A percentile compares a stretch with the other conserved stretches of the same genome.
Conservation (phyloP, 495 filamentous ascomycete genomes). For the Neurospora pannonica region DNA sequence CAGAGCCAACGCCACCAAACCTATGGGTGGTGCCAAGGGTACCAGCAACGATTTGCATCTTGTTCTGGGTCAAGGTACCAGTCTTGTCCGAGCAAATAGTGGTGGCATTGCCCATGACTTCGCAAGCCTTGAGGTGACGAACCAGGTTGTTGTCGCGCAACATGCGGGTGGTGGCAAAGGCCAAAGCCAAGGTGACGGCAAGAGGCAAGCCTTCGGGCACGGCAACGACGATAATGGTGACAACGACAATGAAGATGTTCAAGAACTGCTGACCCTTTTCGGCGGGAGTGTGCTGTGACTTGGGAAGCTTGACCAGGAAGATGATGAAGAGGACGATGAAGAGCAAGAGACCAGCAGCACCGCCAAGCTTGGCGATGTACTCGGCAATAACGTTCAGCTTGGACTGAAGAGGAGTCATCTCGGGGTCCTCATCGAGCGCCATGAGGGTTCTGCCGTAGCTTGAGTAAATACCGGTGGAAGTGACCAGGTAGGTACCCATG, state of each 20-base stretch:
- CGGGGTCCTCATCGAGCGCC: conserved; percentile 79
- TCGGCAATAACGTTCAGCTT: conserved; percentile 88
- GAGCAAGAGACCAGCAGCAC: conserved; percentile 70
- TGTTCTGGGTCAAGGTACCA: conserved; percentile 88
- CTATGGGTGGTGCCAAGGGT: conserved; percentile 59
- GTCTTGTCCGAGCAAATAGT: conserved; percentile 97
- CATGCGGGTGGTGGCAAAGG: conserved; percentile 93
- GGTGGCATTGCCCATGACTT: conserved; percentile 98
- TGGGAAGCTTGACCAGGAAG: conserved; percentile 61
- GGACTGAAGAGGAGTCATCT: conserved; percentile 88
- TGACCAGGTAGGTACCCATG: conserved; percentile 77
- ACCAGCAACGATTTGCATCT: conserved; percentile 79
- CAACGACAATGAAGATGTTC: conserved; percentile 87
- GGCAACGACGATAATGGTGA: conserved; percentile 91
- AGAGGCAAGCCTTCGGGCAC: conserved; percentile 90
- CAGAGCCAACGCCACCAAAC: conserved; percentile 37
- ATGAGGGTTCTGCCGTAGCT: conserved; percentile 90
- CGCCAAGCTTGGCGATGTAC: conserved; percentile 89
- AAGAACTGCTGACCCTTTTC: conserved; percentile 83
- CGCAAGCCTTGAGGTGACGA: conserved; percentile 81
- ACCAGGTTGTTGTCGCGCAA: conserved; percentile 92
- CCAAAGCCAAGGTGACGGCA: conserved; percentile 85
- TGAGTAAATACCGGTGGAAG: conserved; percentile 78
- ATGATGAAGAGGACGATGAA: conserved; percentile 92
- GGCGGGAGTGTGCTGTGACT: conserved; percentile 43